Evolutionary conservation across 805 yeast genomes (phyloP), one percentile per base, ranked within the genome.

Genomic region (Jamesozyma lodderae): DNA sequence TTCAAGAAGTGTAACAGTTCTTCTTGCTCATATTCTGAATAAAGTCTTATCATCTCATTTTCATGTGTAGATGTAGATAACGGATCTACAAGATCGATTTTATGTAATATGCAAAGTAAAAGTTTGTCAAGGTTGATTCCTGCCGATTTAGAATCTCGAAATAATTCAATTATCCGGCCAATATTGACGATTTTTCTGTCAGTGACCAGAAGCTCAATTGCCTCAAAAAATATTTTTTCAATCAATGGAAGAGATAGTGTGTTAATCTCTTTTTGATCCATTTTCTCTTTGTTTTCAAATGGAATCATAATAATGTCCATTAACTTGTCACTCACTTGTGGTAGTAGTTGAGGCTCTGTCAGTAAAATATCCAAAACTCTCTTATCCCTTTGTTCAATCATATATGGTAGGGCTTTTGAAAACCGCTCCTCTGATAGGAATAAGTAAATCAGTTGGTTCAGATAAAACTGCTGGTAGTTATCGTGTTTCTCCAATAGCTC

Each of bases 171-270:
- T 0, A 90, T 63, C 2, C 60, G 55, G 1, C 52, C 47, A 0
- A 94, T 81, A 2, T 67, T 45, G 3, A 88, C 60, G 49, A 82
- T 86, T 47, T 79, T 82, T 31, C 85, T 66, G 35, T 74, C 74
- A 9, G 72, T 75, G 3, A 80, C 79, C 22, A 85, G 62, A 6
- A 83, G 60, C 4, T 66, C 56, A 6, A 84, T 63, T 1, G 77
- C 59, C 13, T 69, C 71, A 2, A 44, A 35, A 6, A 81, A 52
- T 17, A 59, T 60, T 1, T 53, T 51, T 17, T 63, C 57, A 2
- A 80, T 43, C 4, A 63, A 57, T 1, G 57, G 59, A 8, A 27
- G 25, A 9, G 40, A 11, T 13, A 37, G 9, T n/a, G 25, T 23
- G 13, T 26, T 32, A 2, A 37, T 17, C 3, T 10, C 15, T 7